Evolutionary conservation across 2,329 filamentous ascomycete genomes (phyloP).

Genomic region (Exserohilum rostratum): DNA sequence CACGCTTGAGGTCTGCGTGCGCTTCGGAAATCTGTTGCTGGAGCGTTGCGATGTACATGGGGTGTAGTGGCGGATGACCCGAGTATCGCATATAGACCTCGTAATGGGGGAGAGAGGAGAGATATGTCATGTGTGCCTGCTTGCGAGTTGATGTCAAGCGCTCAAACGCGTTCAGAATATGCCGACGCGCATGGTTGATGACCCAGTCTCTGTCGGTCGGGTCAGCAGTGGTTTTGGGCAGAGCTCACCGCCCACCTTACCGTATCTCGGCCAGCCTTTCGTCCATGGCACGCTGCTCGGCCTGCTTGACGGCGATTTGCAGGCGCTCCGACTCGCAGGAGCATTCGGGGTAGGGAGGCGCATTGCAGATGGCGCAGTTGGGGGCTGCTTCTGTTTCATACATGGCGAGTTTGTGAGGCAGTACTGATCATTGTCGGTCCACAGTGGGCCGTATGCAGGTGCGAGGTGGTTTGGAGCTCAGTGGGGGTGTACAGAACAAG

Average conservation of each 20-base stretch:
- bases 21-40: conserved; percentile 65
- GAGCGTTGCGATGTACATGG: conserved; percentile 48
- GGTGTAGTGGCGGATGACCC: conserved; percentile 53
- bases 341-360: conserved; percentile 47
- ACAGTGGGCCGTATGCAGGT: conserved; percentile 15
- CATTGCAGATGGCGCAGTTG: conserved; percentile 51
- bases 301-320: conserved; percentile 49
- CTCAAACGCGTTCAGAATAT: conserved; percentile 54
- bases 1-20: conserved; percentile 70
- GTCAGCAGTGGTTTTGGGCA: conserved; percentile 22
- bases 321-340: conserved; percentile 49
- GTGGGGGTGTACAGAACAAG: conserved; percentile 9
- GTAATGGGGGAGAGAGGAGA: conserved; percentile 54
- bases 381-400: conserved; percentile 47
- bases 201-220: conserved; percentile 52
- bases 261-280: conserved; percentile 43
- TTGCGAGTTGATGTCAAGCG: conserved; percentile 49
- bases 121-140: conserved; percentile 51
- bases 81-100: conserved; percentile 54
- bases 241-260: conserved; percentile 20
- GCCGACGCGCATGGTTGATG: conserved; percentile 52
- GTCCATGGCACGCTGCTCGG: conserved; percentile 48
- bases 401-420: conserved; percentile 30
- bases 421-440: conserved; percentile 37
- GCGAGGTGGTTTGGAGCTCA: conserved; percentile 15